These are phyloP conservation scores for Diaporthe helianthi DNA, from an alignment of 2,329 filamentous ascomycete genomes.

Conservation along the genomic window DNA sequence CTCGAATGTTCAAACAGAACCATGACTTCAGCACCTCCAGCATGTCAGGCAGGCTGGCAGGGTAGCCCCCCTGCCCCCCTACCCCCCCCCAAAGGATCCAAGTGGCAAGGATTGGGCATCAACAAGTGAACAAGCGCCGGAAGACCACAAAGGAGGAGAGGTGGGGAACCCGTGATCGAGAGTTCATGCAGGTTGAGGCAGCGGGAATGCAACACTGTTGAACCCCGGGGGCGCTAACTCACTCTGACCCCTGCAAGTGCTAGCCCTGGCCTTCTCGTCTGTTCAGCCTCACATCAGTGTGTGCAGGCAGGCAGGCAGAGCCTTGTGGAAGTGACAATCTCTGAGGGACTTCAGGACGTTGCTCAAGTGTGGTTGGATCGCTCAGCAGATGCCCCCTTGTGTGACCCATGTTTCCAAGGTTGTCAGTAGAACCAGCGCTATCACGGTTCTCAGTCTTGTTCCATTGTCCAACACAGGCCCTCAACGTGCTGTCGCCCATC, in stretches of 20 bases:
- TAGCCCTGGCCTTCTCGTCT: not conserved
- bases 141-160: not conserved
- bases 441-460: not conserved
- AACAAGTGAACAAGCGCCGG: not conserved
- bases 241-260: slow-evolving; percentile 14
- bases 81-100: no score
- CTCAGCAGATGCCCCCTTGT: not conserved
- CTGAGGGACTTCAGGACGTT: no score
- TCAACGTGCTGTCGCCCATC: not conserved
- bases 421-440: not conserved
- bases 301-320: not conserved
- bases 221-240: slow-evolving; percentile 15
- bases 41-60: not conserved
- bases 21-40: slow-evolving; percentile 4
- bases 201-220: slow-evolving; percentile 8
- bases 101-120: slow-evolving; percentile 26
- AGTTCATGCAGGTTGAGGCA: slow-evolving; percentile 17
- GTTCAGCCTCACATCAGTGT: slow-evolving; percentile 4
- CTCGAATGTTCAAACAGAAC: slow-evolving; percentile 16
- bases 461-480: not conserved
- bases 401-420: not conserved
- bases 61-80: not conserved
- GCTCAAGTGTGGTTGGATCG: not conserved
- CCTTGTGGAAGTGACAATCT: slow-evolving; percentile 16
- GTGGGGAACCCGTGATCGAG: slow-evolving; percentile 28